Evolutionary conservation across 768 basidiomycete species (phyloP), one percentile per base, ranked within the genome.

Genomic region (Termitomyces sp.): DNA sequence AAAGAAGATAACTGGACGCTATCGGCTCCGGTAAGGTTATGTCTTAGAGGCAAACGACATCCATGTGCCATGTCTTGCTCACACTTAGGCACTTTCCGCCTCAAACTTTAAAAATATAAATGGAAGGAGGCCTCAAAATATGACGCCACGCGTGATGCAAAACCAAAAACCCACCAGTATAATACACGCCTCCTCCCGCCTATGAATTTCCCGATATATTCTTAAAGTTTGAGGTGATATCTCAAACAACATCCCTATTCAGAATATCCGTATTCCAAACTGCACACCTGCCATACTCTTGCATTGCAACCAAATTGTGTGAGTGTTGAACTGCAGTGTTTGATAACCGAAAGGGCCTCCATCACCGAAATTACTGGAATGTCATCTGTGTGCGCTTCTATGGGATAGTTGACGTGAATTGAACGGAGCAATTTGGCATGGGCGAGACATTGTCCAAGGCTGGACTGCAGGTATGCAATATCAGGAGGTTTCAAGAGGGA

Each of bases 231-330:
- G n/a, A n/a, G n/a, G n/a, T n/a, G n/a, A n/a, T n/a, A n/a, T n/a
- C n/a, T n/a, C n/a, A n/a, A 51, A n/a, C 32, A 44, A 16, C n/a
- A 22, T 48, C 8, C 2, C 1, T 15, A 66, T 55, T 58, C 32
- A 45, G 7, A 42, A 52, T 50, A 46, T 24, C 16, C 1, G 7
- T 18, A 8, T 18, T 16, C 2, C 42, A 22, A 55, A 40, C 45
- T 15, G 16, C 51, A 22, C 20, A 90, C 91, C 79, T 89, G 82
- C 86, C 88, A 91, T 1, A 90, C 89, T 40, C 76, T 77, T 0
- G 86, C 84, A 67, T 86, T 87, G 65, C 84, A 86, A 4, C 91
- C 91, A 63, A 92, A 81, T 60, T 87, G 84, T 22, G 70, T 70
- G 44, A 92, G 73, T 4, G 78, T 81, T 9, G 82, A 67, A 38